These are phyloP conservation scores for Clarkia xantiana DNA, from an alignment of 345 rosid genomes.

Conservation along the genomic window DNA sequence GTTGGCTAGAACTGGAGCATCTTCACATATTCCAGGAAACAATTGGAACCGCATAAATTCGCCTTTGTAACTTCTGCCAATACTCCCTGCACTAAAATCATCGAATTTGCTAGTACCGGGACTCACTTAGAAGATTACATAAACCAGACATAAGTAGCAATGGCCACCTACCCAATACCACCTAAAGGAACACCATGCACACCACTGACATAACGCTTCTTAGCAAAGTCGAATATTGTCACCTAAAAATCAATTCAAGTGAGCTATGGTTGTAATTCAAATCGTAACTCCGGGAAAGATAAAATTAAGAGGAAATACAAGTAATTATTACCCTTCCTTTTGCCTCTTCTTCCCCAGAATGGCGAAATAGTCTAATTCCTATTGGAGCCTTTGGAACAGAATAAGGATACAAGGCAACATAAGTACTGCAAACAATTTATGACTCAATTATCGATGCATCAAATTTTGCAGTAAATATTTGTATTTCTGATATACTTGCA, in stretches of 20 bases:
- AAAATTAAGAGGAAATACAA: neutral
- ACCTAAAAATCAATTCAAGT: constrained; percentile 18
- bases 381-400: constrained; percentile 33
- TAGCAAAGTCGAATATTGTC: constrained; percentile 34
- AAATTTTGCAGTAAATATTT: neutral
- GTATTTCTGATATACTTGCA: too few relatives aligned
- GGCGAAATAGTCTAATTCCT: constrained; percentile 45
- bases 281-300: neutral
- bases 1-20: constrained; percentile 62
- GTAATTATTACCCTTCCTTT: constrained; percentile 45
- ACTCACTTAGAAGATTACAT: neutral
- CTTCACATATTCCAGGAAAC: constrained; percentile 62
- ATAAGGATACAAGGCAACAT: neutral
- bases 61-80: constrained; percentile 78
- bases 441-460: neutral
- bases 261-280: neutral
- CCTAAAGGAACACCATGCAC: constrained; percentile 68
- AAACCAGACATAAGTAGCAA: neutral
- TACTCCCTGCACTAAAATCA: constrained; percentile 55
- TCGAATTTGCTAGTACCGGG: neutral
- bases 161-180: constrained; percentile 51
- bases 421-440: neutral
- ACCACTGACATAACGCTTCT: constrained; percentile 33
- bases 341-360: constrained; percentile 35
- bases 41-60: constrained; percentile 84